phyloP scores from a whole-genome alignment of 2,329 filamentous ascomycete genomes.

The Cercospora zeae-maydis region DNA sequence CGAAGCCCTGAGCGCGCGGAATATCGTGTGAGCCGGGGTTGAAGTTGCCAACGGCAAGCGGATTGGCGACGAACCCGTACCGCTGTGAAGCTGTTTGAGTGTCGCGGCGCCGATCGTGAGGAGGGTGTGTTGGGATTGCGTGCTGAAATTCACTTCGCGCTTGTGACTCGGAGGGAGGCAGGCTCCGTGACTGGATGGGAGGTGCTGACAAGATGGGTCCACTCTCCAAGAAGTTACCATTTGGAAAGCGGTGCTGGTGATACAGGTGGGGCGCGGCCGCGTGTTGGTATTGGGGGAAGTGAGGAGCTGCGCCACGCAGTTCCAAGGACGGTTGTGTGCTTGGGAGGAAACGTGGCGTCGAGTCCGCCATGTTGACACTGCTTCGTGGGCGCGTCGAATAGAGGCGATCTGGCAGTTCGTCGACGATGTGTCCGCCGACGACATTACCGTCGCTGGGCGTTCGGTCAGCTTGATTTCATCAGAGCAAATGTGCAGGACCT shows the following conservation, averaged over 20 bases:
- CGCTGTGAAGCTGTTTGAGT: neutral
- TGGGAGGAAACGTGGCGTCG: neutral
- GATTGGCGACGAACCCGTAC: neutral
- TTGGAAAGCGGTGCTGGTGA: neutral
- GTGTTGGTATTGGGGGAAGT: neutral
- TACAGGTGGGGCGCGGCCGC: neutral
- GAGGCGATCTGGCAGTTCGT: constrained; percentile 12
- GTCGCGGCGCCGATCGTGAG: neutral
- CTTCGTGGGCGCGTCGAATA: neutral
- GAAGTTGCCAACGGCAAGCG: neutral
- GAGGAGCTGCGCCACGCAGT: neutral
- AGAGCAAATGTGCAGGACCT: neutral
- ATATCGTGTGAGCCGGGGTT: neutral
- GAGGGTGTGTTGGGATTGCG: neutral
- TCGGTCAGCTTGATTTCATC: constrained; percentile 1
- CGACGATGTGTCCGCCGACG: constrained; percentile 20
- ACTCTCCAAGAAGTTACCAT: neutral
- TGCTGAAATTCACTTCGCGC: neutral
- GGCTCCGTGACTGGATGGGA: neutral
- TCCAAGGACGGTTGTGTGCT: neutral
- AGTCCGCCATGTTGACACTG: neutral
- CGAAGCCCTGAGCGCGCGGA: neutral
- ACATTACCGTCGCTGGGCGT: constrained; percentile 19
- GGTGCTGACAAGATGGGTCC: neutral
- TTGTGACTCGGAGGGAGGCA: neutral